Evolutionary conservation across 441 rosid species (phyloP), one percentile per base, ranked within the genome.

Genomic region (Bocquillonia castaneifolia): DNA sequence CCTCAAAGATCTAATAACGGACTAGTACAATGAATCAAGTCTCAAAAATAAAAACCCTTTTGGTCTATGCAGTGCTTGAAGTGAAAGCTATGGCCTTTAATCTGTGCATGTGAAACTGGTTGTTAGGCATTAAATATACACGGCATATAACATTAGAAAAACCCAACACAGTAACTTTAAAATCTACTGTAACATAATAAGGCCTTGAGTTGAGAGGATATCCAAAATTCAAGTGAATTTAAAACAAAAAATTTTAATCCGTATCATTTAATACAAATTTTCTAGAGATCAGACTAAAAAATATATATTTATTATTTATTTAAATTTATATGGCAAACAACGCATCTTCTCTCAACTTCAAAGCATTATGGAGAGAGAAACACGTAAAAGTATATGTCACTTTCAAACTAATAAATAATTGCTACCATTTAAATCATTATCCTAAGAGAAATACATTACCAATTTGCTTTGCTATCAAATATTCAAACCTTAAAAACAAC

Each of bases 61-160:
- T 40, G 50, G 59, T 37, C 71, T 22, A 67, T 18, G 65, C 56
- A 48, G 67, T 62, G 47, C 66, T 77, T 70, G 65, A 32, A 60
- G 28, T 15, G 68, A 67, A 78, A 75, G 77, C 64, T 66, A 72
- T 31, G 52, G 57, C 12, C 74, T 54, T 42, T 23, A 70, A 22
- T 39, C 71, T 7, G 76, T 78, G 81, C 88, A 79, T 71, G 79
- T 75, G 77, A 77, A 72, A 61, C 71, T 15, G 71, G 74, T 57
- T 12, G 78, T 40, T 69, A 67, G 34, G 70, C 79, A 80, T 75
- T 77, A 65, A 76, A 72, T 75, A 77, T 72, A 68, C 74, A 76
- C 67, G 77, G 55, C 79, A 25, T 68, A 56, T 76, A 18, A 55
- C n/a, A n/a, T n/a, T 29, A 61, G 45, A 45, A 69, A 64, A 71